These are phyloP conservation scores for Penicillium atrosanguineum DNA, from an alignment of 495 filamentous ascomycete genomes.

Conservation along the genomic window DNA sequence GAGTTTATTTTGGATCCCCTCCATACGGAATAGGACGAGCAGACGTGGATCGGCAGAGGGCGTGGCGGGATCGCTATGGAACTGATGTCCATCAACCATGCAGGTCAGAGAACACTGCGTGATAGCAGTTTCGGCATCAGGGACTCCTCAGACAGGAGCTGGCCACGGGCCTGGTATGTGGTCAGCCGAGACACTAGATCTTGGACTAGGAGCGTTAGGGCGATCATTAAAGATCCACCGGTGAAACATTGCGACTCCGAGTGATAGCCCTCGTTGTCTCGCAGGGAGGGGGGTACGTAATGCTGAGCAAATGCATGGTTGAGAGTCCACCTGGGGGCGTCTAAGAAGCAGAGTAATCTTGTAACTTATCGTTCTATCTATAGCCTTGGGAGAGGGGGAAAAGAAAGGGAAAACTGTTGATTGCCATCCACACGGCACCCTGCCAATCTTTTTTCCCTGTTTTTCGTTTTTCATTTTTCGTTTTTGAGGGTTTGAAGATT, in stretches of 20 bases:
- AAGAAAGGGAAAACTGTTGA: not conserved
- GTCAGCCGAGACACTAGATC: conserved; percentile 17
- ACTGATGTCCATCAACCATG: not conserved
- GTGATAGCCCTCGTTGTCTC: conserved; percentile 2
- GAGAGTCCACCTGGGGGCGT: not conserved
- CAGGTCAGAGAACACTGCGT: not conserved
- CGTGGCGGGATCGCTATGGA: not conserved
- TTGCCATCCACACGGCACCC: not conserved
- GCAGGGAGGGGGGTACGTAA: conserved; percentile 24
- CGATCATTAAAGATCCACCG: conserved; percentile 25
- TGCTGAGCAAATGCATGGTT: conserved; percentile 1
- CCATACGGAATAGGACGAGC: too few relatives aligned
- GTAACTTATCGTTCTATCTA: not conserved
- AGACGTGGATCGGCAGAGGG: too few relatives aligned
- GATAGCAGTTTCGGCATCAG: not conserved
- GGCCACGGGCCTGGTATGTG: conserved; percentile 12
- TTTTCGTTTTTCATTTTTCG: not conserved
- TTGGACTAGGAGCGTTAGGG: conserved; percentile 20
- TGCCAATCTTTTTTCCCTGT: not conserved
- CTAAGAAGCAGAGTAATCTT: conserved; percentile 1
- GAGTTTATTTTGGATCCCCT: not conserved
- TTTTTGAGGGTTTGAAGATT: too few relatives aligned
- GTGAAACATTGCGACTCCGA: conserved; percentile 28
- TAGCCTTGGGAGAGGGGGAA: not conserved
- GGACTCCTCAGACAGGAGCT: not conserved